Evolutionary conservation across 2,329 filamentous ascomycete species (phyloP).

Genomic region (Shiraia sp.): DNA sequence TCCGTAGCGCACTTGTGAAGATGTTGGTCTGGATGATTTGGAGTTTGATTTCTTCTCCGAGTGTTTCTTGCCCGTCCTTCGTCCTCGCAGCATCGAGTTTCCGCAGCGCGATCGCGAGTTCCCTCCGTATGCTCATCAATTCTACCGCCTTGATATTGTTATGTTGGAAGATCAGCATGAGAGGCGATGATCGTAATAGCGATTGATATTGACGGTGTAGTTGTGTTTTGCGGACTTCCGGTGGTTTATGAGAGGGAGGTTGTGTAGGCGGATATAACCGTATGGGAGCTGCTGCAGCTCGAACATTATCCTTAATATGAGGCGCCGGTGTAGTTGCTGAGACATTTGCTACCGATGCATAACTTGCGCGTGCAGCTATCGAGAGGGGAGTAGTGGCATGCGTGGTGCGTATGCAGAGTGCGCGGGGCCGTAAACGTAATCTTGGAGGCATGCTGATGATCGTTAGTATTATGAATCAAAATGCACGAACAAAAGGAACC

Average conservation of each 20-base stretch:
- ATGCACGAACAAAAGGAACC: neutral
- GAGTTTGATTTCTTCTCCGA: conserved; percentile 70
- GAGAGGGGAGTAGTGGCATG: conserved; percentile 31
- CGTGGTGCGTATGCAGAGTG: conserved; percentile 31
- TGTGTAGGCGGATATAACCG: conserved; percentile 66
- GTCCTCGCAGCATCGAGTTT: conserved; percentile 73
- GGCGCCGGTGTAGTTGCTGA: conserved; percentile 57
- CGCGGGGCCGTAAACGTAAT: conserved; percentile 41
- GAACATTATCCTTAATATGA: conserved; percentile 54
- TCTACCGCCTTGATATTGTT: conserved; percentile 75
- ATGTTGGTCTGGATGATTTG: conserved; percentile 89
- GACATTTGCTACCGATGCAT: conserved; percentile 56
- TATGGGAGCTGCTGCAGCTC: conserved; percentile 48
- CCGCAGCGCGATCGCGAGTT: conserved; percentile 63
- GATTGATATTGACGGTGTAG: conserved; percentile 86
- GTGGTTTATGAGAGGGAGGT: conserved; percentile 82
- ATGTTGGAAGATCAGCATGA: conserved; percentile 86
- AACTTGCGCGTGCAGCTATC: conserved; percentile 42
- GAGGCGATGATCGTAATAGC: conserved; percentile 78
- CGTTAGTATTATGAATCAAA: conserved; percentile 3
- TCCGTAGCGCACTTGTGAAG: conserved; percentile 79
- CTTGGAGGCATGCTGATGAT: conserved; percentile 41
- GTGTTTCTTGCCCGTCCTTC: conserved; percentile 54
- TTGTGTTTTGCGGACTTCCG: conserved; percentile 89
- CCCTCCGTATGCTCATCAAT: conserved; percentile 73